These are phyloP conservation scores for Medicago arabica DNA, from an alignment of 306 rosid species.

Conservation along the genomic window DNA sequence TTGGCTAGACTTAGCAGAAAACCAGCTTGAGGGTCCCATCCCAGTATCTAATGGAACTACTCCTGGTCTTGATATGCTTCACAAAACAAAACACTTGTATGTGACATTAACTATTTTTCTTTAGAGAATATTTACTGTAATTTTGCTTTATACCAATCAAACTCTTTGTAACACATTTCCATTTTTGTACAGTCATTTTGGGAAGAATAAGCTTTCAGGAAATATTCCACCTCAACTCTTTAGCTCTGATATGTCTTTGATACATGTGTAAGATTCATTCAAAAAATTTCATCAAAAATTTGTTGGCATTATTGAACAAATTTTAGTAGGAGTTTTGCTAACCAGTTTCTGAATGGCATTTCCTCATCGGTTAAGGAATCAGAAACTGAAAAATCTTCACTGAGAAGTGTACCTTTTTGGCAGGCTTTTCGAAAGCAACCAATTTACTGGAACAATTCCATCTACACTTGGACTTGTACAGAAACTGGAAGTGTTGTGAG, in stretches of 20 bases:
- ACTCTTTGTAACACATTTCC: conserved; percentile 29
- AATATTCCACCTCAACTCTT: conserved; percentile 60
- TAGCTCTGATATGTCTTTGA: conserved; percentile 56
- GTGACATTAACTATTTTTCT: conserved; percentile 4
- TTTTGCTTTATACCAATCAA: neutral
- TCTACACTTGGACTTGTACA: conserved; percentile 60
- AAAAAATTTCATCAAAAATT: conserved; percentile 7
- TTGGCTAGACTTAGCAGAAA: conserved; percentile 57
- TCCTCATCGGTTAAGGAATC: neutral
- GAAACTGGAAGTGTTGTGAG: conserved; percentile 68
- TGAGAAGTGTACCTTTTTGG: conserved; percentile 18
- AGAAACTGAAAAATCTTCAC: neutral
- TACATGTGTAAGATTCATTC: conserved; percentile 65
- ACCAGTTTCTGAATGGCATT: neutral
- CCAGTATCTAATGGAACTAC: conserved; percentile 55
- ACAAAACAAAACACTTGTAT: conserved; percentile 53
- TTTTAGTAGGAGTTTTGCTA: neutral
- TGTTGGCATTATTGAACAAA: neutral
- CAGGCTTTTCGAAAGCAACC: conserved; percentile 71
- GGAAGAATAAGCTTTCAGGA: conserved; percentile 61
- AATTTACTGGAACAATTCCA: conserved; percentile 63
- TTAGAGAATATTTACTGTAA: neutral
- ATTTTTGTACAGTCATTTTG: conserved; percentile 65
- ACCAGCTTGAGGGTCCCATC: conserved; percentile 51
- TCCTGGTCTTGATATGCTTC: conserved; percentile 59